Percentiles rank a stretch among this genome's conserved stretches.
These are phyloP conservation scores for Capsella rubella DNA, from an alignment of 441 rosid species.

Conservation along the genomic window DNA sequence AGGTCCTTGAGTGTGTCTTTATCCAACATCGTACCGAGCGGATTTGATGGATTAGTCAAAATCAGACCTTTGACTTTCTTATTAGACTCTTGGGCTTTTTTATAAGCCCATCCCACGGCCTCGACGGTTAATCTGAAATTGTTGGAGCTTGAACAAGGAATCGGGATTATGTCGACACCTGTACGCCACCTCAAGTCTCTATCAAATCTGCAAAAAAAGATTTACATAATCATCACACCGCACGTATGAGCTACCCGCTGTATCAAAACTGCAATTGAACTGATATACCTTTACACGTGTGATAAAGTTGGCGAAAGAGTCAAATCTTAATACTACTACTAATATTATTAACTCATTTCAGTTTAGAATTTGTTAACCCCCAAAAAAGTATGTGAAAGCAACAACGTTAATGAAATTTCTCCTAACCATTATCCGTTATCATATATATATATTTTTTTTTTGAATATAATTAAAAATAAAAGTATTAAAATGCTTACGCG, in stretches of 20 bases:
- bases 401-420: conserved; percentile 18
- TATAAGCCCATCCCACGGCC: conserved; percentile 56
- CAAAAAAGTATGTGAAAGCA: conserved; percentile 31
- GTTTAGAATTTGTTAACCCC: conserved; percentile 38
- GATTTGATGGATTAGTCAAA: conserved; percentile 69
- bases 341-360: conserved; percentile 37
- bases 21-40: conserved; percentile 60
- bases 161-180: conserved; percentile 55
- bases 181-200: conserved; percentile 78
- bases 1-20: conserved; percentile 49
- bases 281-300: conserved; percentile 35
- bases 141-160: conserved; percentile 56
- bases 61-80: conserved; percentile 62
- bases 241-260: conserved; percentile 7
- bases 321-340: conserved; percentile 30
- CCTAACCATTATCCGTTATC: conserved; percentile 16
- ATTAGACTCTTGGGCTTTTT: conserved; percentile 50
- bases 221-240: too few species aligned
- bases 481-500: conserved; percentile 47
- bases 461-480: neutral
- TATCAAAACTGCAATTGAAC: conserved; percentile 1
- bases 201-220: conserved; percentile 53
- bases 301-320: conserved; percentile 10
- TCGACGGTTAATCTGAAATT: conserved; percentile 53
- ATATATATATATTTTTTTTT: neutral